Evolutionary conservation across 306 rosid species (phyloP).

Genomic region (Gastrolobium villosum): DNA sequence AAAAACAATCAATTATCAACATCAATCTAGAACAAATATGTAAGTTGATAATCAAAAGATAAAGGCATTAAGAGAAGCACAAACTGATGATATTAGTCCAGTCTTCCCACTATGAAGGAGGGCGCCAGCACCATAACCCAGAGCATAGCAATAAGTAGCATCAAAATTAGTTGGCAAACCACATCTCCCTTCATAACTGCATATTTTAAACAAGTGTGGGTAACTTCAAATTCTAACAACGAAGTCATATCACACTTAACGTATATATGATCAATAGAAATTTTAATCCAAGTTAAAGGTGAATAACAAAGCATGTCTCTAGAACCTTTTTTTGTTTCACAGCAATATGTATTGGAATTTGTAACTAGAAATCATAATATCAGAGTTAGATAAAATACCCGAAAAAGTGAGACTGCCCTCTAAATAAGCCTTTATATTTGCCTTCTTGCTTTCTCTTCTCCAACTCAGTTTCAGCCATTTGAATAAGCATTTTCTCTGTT

Average conservation of each 20-base stretch:
- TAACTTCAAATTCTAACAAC: slow-evolving; percentile 41
- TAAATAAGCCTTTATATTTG: slow-evolving; percentile 68
- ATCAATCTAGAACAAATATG: slow-evolving; percentile 31
- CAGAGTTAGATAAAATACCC: slow-evolving; percentile 65
- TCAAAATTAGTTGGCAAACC: slow-evolving; percentile 98
- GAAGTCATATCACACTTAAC: background rate
- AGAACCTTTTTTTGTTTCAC: background rate
- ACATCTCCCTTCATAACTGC: slow-evolving; percentile 97
- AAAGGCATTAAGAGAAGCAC: slow-evolving; percentile 48
- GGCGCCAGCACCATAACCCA: slow-evolving; percentile 95
- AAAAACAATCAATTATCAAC: background rate
- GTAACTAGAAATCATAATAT: slow-evolving; percentile 4
- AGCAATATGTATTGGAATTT: slow-evolving; percentile 21
- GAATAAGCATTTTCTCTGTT: slow-evolving; percentile 99
- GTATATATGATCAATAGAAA: background rate
- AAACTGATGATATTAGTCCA: slow-evolving; percentile 94
- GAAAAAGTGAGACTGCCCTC: slow-evolving; percentile 96
- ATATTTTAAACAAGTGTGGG: slow-evolving; percentile 33
- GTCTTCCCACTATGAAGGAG: slow-evolving; percentile 93
- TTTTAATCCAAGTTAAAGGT: slow-evolving; percentile 1
- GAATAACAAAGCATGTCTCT: background rate
- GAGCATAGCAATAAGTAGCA: slow-evolving; percentile 91
- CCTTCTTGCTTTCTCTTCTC: slow-evolving; percentile 86
- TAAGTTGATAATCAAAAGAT: slow-evolving; percentile 30
- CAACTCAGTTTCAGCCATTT: slow-evolving; percentile 97